phyloP scores from a whole-genome alignment of 345 rosid species.

The Capsella bursapastoris region DNA sequence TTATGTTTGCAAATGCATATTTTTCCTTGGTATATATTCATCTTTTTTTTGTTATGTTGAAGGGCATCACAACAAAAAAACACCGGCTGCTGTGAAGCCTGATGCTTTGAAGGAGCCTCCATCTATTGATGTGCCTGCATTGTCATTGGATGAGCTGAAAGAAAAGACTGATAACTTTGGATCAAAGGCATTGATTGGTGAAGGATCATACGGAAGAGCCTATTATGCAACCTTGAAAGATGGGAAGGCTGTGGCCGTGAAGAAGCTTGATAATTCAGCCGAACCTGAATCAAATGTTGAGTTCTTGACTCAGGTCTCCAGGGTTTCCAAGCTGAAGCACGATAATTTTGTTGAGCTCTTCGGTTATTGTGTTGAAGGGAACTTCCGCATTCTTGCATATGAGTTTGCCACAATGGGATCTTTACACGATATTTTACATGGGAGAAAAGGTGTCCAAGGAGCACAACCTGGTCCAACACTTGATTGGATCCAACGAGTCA shows the following conservation, averaged over 20 bases:
- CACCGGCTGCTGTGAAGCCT: conserved; percentile 57
- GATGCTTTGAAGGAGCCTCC: conserved; percentile 77
- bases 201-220: conserved; percentile 93
- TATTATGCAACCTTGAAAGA: conserved; percentile 70
- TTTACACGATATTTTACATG: conserved; percentile 91
- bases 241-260: conserved; percentile 76
- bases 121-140: conserved; percentile 62
- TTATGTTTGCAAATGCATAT: neutral
- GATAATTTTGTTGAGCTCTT: conserved; percentile 80
- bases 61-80: conserved; percentile 45
- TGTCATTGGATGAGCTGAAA: conserved; percentile 66
- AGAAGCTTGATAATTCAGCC: conserved; percentile 76
- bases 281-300: conserved; percentile 84
- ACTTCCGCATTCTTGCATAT: conserved; percentile 80
- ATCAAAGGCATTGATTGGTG: conserved; percentile 72
- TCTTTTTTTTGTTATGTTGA: conserved; percentile 5
- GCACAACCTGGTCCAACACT: conserved; percentile 99
- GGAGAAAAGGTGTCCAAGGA: conserved; percentile 98
- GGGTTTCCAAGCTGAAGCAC: conserved; percentile 85
- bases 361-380: conserved; percentile 93
- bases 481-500: conserved; percentile 95
- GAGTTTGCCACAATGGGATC: conserved; percentile 99
- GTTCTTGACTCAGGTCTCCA: conserved; percentile 90
- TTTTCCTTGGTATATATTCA: neutral
- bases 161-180: conserved; percentile 72